Evolutionary conservation across 2,329 filamentous ascomycete genomes (phyloP).

Genomic region (Albophoma yamanashiensis): DNA sequence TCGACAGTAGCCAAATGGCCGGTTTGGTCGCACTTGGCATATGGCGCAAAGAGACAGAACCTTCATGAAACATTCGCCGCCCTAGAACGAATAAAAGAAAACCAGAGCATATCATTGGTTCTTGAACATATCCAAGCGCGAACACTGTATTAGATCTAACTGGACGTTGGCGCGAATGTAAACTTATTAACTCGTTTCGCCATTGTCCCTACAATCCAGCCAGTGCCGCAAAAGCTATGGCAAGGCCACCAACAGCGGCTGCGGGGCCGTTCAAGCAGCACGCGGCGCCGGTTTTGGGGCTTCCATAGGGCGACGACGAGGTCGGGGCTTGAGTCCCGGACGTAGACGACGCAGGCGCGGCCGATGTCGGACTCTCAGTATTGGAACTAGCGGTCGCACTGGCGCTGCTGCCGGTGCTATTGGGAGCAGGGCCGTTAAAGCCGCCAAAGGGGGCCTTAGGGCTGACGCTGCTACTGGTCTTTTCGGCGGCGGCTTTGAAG

Average conservation of each 20-base stretch:
- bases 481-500: conserved; percentile 7
- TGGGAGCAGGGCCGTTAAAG: neutral
- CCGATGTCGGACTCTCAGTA: neutral
- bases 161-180: neutral
- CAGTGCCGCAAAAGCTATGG: neutral
- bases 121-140: too few relatives aligned
- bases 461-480: neutral
- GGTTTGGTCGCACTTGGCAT: too few relatives aligned
- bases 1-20: too few relatives aligned
- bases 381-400: neutral
- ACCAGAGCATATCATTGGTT: too few relatives aligned
- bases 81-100: too few relatives aligned
- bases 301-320: neutral
- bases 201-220: neutral
- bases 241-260: neutral
- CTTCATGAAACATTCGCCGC: too few relatives aligned
- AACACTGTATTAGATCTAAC: too few relatives aligned
- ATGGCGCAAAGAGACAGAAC: too few relatives aligned
- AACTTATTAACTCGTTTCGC: neutral
- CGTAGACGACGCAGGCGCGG: too few relatives aligned
- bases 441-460: conserved; percentile 1
- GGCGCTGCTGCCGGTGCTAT: neutral
- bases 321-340: neutral
- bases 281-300: conserved; percentile 7
- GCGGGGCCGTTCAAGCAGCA: neutral